Conservation (phyloP, 202 grass and related monocot species). For the Musa balbisiana region DNA sequence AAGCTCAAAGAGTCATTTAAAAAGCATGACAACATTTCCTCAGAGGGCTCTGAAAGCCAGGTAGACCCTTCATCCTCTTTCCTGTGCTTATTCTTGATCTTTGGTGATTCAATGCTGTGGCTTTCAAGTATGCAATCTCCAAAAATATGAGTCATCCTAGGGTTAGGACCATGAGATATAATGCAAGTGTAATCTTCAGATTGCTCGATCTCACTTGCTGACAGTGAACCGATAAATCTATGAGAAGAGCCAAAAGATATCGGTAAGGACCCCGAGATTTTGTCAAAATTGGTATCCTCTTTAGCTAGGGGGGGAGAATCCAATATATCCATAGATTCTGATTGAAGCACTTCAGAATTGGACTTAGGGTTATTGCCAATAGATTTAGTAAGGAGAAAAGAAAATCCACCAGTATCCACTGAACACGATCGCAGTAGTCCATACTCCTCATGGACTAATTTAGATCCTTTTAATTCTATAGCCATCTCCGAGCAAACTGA, state of each 20-base stretch:
- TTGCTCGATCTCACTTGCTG: constrained; percentile 83
- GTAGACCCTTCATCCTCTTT: constrained; percentile 14
- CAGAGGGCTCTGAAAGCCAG: constrained; percentile 31
- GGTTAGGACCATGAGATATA: constrained; percentile 78
- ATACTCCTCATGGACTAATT: constrained; percentile 43
- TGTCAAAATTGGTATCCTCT: constrained; percentile 28
- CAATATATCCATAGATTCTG: constrained; percentile 33
- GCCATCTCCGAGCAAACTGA: constrained; percentile 1
- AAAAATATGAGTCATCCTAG: constrained; percentile 90
- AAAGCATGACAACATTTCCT: constrained; percentile 12
- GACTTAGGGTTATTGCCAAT: neutral
- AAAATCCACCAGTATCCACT: constrained; percentile 17
- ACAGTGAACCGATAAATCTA: constrained; percentile 46
- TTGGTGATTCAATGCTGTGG: constrained; percentile 29
- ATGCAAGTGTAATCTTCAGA: constrained; percentile 99
- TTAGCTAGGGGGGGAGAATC: constrained; percentile 21
- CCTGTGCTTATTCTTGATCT: constrained; percentile 24
- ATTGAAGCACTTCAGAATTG: constrained; percentile 11
- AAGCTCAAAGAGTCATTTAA: constrained; percentile 49
- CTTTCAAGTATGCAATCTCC: constrained; percentile 82
- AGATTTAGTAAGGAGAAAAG: neutral
- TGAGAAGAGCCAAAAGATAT: constrained; percentile 27
- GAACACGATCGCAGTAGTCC: constrained; percentile 61
- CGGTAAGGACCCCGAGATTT: constrained; percentile 55
- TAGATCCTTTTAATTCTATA: constrained; percentile 19